Conservation (phyloP, 176 grass and related monocot genomes). For the Miscanthus lutarioriparius region DNA sequence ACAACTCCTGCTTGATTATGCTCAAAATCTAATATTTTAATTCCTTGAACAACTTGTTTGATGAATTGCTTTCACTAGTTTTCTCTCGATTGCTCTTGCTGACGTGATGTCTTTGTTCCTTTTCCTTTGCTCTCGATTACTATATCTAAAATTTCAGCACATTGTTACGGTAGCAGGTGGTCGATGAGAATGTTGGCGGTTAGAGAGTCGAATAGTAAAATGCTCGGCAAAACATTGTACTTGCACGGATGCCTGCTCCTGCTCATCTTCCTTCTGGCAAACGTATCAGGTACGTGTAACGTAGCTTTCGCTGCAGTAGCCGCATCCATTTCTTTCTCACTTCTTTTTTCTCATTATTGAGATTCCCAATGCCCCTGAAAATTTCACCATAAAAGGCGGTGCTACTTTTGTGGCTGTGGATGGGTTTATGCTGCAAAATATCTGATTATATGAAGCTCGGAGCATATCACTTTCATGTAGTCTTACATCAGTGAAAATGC, state of each 20-base stretch:
- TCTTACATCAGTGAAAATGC: not conserved
- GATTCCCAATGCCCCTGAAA: constrained; percentile 30
- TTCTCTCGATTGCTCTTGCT: not conserved
- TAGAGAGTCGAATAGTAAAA: constrained; percentile 5
- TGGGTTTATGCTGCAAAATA: constrained; percentile 3
- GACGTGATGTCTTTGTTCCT: not conserved
- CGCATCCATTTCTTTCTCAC: not conserved
- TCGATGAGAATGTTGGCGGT: not conserved
- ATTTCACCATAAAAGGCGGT: not conserved
- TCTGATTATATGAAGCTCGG: not conserved
- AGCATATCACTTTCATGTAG: constrained; percentile 9
- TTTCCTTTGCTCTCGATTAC: not conserved
- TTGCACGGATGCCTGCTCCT: constrained; percentile 46
- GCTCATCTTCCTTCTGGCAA: constrained; percentile 31
- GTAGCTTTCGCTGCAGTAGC: constrained; percentile 7
- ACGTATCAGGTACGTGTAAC: constrained; percentile 43
- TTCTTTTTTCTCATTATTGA: constrained; percentile 19
- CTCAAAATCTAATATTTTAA: not conserved
- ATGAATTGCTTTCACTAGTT: not conserved
- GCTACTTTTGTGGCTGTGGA: not conserved
- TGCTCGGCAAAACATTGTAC: constrained; percentile 60
- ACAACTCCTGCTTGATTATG: not conserved
- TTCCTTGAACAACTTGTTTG: not conserved
- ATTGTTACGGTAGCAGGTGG: not conserved
- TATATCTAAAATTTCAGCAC: not conserved